A percentile compares a stretch with the other conserved stretches of the same genome.
phyloP scores from a whole-genome alignment of 2,329 filamentous ascomycete species.

The Colletotrichum liriopes region DNA sequence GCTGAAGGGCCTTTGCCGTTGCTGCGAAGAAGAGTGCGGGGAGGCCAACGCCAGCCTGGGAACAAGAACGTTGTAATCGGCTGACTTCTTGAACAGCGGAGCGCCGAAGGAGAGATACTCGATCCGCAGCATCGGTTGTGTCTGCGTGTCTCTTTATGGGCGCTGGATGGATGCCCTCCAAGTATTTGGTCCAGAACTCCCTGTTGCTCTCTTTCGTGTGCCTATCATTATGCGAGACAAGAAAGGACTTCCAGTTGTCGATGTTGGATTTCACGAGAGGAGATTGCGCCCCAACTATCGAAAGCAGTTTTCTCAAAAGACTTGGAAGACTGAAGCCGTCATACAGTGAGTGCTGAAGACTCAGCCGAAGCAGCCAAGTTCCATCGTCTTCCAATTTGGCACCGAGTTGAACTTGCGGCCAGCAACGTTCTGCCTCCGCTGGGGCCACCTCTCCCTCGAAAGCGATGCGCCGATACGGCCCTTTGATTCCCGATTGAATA shows the following conservation, averaged over 20 bases:
- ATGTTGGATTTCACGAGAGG: not conserved
- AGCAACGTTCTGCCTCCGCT: not conserved
- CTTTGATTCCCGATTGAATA: slow-evolving; percentile 54
- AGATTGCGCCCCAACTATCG: not conserved
- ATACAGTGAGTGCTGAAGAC: slow-evolving; percentile 90
- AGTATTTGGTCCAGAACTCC: slow-evolving; percentile 30
- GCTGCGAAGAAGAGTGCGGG: slow-evolving; percentile 84
- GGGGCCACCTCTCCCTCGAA: slow-evolving; percentile 42
- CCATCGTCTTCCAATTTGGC: slow-evolving; percentile 36
- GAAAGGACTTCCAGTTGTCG: slow-evolving; percentile 20
- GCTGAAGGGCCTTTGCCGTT: slow-evolving; percentile 65
- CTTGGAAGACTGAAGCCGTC: slow-evolving; percentile 84
- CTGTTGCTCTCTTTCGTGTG: not conserved
- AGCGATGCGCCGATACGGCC: slow-evolving; percentile 46
- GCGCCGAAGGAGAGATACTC: slow-evolving; percentile 60
- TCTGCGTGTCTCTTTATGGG: slow-evolving; percentile 35
- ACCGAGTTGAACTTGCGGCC: slow-evolving; percentile 34
- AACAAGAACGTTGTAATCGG: slow-evolving; percentile 55
- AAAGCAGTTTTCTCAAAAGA: slow-evolving; percentile 62
- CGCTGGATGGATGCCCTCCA: slow-evolving; percentile 49
- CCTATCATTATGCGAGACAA: not conserved
- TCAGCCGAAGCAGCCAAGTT: slow-evolving; percentile 62
- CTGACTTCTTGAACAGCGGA: slow-evolving; percentile 59
- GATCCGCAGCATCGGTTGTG: slow-evolving; percentile 47
- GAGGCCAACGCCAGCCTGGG: slow-evolving; percentile 69